Evolutionary conservation across 495 filamentous ascomycete species (phyloP).

Genomic region (Podospora comata): DNA sequence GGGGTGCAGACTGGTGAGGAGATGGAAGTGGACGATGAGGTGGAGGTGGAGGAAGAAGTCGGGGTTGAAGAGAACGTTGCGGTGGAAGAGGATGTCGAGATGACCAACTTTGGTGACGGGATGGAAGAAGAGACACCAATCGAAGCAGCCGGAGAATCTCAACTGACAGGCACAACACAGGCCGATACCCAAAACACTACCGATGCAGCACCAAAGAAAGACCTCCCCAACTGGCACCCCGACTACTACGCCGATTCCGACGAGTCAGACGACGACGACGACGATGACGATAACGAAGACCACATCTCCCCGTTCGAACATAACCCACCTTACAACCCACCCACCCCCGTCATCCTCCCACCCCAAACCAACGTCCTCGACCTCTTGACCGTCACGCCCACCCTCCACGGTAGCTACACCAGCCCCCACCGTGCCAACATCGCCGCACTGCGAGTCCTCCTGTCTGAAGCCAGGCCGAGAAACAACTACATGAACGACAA

Average conservation of each 20-base stretch:
- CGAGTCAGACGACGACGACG: background rate
- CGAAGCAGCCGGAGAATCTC: background rate
- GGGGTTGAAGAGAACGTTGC: background rate
- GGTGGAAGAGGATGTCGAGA: background rate
- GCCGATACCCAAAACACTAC: background rate
- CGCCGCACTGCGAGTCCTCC: background rate
- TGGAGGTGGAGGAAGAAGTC: background rate
- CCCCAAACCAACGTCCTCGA: background rate
- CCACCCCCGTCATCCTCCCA: background rate
- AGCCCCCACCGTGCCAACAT: background rate
- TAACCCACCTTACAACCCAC: background rate
- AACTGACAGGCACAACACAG: background rate
- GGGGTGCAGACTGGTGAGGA: background rate
- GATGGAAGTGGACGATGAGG: background rate
- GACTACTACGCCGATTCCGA: background rate
- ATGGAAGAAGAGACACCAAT: background rate
- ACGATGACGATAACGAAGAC: background rate
- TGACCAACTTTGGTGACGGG: background rate
- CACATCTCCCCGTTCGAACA: background rate
- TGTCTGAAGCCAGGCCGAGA: background rate
- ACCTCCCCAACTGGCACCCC: background rate
- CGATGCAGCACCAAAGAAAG: background rate
- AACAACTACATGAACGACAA: constrained; percentile 3
- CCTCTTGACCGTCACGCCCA: background rate
- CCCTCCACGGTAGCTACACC: background rate